Conservation (phyloP, 1,284 basidiomycete species). For the Fomes fomentarius region DNA sequence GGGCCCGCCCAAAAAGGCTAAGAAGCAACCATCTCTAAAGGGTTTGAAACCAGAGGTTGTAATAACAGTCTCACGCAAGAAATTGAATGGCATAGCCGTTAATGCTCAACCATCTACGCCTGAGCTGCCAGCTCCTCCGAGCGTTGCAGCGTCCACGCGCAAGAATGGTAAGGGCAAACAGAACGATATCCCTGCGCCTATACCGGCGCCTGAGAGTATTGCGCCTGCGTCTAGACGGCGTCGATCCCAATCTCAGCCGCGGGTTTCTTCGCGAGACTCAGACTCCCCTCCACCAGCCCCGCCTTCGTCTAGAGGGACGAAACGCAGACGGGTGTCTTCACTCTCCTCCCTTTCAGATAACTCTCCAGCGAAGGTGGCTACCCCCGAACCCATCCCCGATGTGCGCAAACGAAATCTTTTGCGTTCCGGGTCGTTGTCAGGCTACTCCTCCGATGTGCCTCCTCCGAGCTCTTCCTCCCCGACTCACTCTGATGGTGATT, state of each 20-base stretch:
- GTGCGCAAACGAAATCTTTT: background rate
- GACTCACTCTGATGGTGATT: slow-evolving; percentile 14
- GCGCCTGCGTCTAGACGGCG: background rate
- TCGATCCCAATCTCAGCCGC: slow-evolving; percentile 6
- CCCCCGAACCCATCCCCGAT: background rate
- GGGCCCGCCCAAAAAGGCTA: slow-evolving; percentile 4
- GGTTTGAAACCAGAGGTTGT: slow-evolving; percentile 40
- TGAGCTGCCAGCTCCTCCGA: slow-evolving; percentile 4
- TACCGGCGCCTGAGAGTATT: background rate
- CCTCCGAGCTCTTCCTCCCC: slow-evolving; percentile 16
- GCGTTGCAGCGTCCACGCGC: background rate
- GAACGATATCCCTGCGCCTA: slow-evolving; percentile 5
- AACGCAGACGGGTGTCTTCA: slow-evolving; percentile 29
- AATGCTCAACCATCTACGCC: background rate
- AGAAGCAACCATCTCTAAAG: slow-evolving; percentile 18
- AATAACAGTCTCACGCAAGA: slow-evolving; percentile 26
- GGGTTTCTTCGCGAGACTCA: slow-evolving; percentile 11
- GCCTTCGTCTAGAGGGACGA: slow-evolving; percentile 15
- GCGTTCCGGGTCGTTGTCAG: background rate
- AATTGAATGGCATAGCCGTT: background rate
- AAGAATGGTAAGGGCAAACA: slow-evolving; percentile 23
- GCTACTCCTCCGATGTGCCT: slow-evolving; percentile 16
- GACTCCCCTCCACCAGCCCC: slow-evolving; percentile 9
- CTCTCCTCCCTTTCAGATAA: slow-evolving; percentile 20
- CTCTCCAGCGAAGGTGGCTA: slow-evolving; percentile 4